A percentile compares a stretch with the other conserved stretches of the same genome.
Conservation (phyloP, 768 basidiomycete species). For the Leccinum sublutescens region DNA sequence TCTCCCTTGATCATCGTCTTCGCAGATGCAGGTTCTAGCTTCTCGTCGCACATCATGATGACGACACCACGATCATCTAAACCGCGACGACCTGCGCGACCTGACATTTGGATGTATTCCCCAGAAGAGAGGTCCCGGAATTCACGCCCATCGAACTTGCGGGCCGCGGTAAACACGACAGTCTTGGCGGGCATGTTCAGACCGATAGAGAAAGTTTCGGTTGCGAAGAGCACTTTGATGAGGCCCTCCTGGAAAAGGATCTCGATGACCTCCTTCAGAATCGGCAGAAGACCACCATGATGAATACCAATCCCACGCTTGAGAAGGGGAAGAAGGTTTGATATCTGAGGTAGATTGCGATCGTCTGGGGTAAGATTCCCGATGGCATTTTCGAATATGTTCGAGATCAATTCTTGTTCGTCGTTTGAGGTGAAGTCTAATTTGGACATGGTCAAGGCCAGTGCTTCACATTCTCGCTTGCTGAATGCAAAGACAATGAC, state of each 20-base stretch:
- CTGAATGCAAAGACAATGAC: constrained; percentile 99
- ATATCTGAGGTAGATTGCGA: constrained; percentile 87
- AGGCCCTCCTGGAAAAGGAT: constrained; percentile 98
- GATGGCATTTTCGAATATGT: constrained; percentile 94
- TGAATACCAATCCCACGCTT: constrained; percentile 97
- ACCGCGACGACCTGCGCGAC: constrained; percentile 94
- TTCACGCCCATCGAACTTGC: constrained; percentile 95
- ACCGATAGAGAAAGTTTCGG: constrained; percentile 97
- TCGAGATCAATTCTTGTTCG: constrained; percentile 82
- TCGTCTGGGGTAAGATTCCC: constrained; percentile 85
- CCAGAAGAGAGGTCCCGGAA: constrained; percentile 92
- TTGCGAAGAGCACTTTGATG: constrained; percentile 97
- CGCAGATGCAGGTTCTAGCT: constrained; percentile 87
- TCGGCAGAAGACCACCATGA: constrained; percentile 95
- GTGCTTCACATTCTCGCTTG: constrained; percentile 94
- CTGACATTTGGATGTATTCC: constrained; percentile 99
- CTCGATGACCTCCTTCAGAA: constrained; percentile 98
- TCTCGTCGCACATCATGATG: constrained; percentile 99
- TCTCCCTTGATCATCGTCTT: constrained; percentile 98
- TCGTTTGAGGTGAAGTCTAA: constrained; percentile 92
- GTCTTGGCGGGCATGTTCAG: constrained; percentile 99
- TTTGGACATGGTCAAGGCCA: constrained; percentile 91
- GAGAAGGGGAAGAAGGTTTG: constrained; percentile 87
- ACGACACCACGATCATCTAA: constrained; percentile 98
- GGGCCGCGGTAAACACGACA: constrained; percentile 92